Base-by-base conservation (phyloP, 176 grass and related monocot species). In the Aegilops longissima region DNA sequence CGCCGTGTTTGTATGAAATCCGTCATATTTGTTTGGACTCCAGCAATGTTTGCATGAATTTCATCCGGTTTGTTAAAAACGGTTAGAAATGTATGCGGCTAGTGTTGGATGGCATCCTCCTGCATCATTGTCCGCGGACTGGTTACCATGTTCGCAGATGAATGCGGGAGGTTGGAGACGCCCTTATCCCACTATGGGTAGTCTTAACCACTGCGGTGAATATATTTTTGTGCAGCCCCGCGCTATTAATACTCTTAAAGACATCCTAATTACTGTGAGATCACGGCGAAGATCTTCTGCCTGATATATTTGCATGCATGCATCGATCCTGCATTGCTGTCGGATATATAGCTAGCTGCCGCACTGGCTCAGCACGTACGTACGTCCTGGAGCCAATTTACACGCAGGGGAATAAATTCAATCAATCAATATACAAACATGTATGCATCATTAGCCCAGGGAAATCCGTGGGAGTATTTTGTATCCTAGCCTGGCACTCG, bases 221-320 rank as follows among this genome's bases (percentile, higher is more conserved):
- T 20, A 58, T 20, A 61, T 24, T 11, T n/a, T 9, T 47, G 9
- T 1, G 31, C 36, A 70, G 86, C 17, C 18, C 73, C 24, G 45
- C 45, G 16, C 54, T 49, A 69, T 83, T 69, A 77, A 61, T 77
- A 77, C 44, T 68, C 35, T 3, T 58, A 12, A 61, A 45, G 73
- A 61, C 77, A 77, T 23, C 49, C 49, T 49, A 83, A 59, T 78
- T 36, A 88, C n/a, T 88, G 64, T n/a, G 51, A 88, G 80, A 88
- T 83, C 73, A 74, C 58, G 25, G 25, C 63, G 45, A 61, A 70
- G 80, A 88, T 88, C 72, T 12, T 82, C 85, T 35, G 51, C 42
- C 14, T 2, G 5, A 56, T 56, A 56, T 20, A 56, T 12, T 44
- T 44, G 42, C 42, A 42, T 56, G 52, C 52, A 17, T 17, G 72